Evolutionary conservation across 768 basidiomycete species (phyloP).

Genomic region (Macrocybe gigantea): DNA sequence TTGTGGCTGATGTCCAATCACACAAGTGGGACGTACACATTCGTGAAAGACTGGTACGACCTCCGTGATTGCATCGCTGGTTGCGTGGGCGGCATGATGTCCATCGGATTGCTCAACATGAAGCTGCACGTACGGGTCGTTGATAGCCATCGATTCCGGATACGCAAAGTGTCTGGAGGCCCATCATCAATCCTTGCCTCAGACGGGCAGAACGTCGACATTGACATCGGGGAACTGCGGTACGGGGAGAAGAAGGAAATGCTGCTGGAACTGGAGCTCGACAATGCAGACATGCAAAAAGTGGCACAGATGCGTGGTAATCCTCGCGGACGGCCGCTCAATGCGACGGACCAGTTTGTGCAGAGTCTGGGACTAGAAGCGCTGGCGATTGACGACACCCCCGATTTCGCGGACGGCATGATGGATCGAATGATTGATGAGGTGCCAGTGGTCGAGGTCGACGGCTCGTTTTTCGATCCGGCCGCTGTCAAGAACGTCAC

Average conservation of each 20-base stretch:
- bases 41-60: constrained; percentile 97
- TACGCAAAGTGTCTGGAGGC: constrained; percentile 92
- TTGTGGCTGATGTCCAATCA: constrained; percentile 99
- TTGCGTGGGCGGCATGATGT: constrained; percentile 95
- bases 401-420: constrained; percentile 83
- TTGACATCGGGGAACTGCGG: constrained; percentile 89
- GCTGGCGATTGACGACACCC: constrained; percentile 62
- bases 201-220: constrained; percentile 93
- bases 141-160: constrained; percentile 85
- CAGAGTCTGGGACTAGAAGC: constrained; percentile 80
- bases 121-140: constrained; percentile 94
- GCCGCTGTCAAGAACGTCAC: constrained; percentile 77
- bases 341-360: constrained; percentile 88
- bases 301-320: constrained; percentile 18
- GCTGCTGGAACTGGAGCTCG: constrained; percentile 91
- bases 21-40: constrained; percentile 95
- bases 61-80: constrained; percentile 89
- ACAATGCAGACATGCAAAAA: constrained; percentile 60
- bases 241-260: constrained; percentile 98
- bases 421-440: constrained; percentile 98
- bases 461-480: constrained; percentile 93
- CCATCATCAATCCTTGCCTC: constrained; percentile 80
- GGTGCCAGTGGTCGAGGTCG: constrained; percentile 93
- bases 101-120: constrained; percentile 88
- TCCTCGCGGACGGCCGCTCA: constrained; percentile 37